Evolutionary conservation across 1,284 basidiomycete species (phyloP).

Genomic region (Acaromyces ingoldii): DNA sequence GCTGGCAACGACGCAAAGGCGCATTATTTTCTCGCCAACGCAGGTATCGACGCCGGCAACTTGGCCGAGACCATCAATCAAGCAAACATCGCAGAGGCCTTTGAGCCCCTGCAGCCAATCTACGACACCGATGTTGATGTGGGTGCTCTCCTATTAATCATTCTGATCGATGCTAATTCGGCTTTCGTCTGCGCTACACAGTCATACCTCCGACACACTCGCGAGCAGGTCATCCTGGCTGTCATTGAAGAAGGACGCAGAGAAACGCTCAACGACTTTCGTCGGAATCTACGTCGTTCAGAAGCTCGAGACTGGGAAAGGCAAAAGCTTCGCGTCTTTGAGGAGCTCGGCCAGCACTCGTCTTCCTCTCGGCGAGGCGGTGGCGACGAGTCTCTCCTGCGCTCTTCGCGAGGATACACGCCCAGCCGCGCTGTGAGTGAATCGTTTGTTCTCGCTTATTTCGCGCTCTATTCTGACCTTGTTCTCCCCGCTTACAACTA

Average conservation of each 20-base stretch:
- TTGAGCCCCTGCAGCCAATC: constrained; percentile 78
- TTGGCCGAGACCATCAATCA: constrained; percentile 73
- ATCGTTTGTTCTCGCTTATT: too few relatives aligned
- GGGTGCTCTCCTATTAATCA: neutral
- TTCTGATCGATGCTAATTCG: neutral
- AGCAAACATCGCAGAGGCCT: constrained; percentile 75
- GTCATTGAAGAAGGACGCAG: constrained; percentile 84
- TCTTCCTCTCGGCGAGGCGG: neutral
- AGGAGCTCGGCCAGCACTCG: constrained; percentile 66
- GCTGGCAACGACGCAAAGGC: constrained; percentile 3
- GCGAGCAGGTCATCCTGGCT: constrained; percentile 87
- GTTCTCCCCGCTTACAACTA: too few relatives aligned
- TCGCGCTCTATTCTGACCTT: too few relatives aligned
- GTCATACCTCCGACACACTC: constrained; percentile 80
- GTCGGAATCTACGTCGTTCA: constrained; percentile 69
- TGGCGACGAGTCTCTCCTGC: neutral
- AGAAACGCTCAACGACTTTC: constrained; percentile 80
- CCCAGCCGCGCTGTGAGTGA: neutral
- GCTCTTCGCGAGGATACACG: neutral
- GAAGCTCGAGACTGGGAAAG: constrained; percentile 79
- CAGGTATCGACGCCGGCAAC: constrained; percentile 77
- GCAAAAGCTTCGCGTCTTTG: constrained; percentile 81
- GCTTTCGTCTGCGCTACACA: constrained; percentile 5
- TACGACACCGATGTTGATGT: constrained; percentile 79
- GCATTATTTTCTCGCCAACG: constrained; percentile 69